A percentile compares a stretch with the other conserved stretches of the same genome.
These are phyloP conservation scores for Eucalyptus brandiana DNA, from an alignment of 345 rosid genomes.

Conservation along the genomic window DNA sequence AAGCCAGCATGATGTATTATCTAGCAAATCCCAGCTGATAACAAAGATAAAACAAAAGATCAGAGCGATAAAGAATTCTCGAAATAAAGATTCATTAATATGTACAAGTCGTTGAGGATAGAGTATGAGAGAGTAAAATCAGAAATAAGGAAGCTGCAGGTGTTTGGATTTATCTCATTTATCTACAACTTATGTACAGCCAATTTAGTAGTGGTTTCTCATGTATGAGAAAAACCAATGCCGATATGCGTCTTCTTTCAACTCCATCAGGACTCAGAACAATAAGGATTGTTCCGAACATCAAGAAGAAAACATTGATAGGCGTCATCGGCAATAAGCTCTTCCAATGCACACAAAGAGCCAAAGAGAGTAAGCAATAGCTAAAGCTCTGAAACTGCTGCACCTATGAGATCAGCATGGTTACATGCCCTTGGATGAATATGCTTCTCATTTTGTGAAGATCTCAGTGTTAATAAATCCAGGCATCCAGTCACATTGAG, in stretches of 20 bases:
- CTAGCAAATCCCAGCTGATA: not conserved
- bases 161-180: not conserved
- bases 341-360: not conserved
- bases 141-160: not conserved
- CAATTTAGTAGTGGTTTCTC: not conserved
- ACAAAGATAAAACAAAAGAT: not conserved
- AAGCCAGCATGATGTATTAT: not conserved
- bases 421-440: not conserved
- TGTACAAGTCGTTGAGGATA: not conserved
- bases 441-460: not conserved
- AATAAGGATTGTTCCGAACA: not conserved
- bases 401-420: not conserved
- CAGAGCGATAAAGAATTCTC: not conserved
- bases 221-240: not conserved
- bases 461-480: not conserved
- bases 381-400: not conserved
- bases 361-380: not conserved
- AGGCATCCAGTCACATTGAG: not conserved
- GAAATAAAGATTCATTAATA: not conserved
- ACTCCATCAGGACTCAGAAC: not conserved
- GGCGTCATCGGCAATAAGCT: not conserved
- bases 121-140: not conserved
- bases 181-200: not conserved
- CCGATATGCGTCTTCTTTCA: not conserved
- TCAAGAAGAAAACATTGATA: not conserved